Evolutionary conservation across 306 rosid species (phyloP).

Genomic region (Hylodesmum podocarpum): DNA sequence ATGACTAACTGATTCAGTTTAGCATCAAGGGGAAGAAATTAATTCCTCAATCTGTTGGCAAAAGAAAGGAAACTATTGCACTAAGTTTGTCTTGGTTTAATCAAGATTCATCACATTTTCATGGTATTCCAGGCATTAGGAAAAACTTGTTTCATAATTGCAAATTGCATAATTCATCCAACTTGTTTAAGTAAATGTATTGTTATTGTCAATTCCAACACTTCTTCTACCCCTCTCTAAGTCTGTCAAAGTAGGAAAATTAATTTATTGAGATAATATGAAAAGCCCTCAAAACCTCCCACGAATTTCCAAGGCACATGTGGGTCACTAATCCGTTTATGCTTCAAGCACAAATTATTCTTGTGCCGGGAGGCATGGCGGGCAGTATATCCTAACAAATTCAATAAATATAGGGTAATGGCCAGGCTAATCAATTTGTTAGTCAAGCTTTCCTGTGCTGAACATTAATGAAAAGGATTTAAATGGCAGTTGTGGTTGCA

Average conservation of each 20-base stretch:
- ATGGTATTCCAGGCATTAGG: not conserved
- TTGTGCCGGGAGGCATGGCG: not conserved
- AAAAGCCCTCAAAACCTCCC: not conserved
- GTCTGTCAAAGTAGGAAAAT: not conserved
- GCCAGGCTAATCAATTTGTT: not conserved
- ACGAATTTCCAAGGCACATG: not conserved
- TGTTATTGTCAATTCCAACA: not conserved
- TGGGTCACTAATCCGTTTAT: not conserved
- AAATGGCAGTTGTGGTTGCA: no score
- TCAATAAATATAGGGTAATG: not conserved
- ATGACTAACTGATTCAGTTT: not conserved
- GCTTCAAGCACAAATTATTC: not conserved
- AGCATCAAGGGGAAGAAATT: not conserved
- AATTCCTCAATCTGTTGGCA: not conserved
- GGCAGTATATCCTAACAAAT: not conserved
- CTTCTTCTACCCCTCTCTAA: not conserved
- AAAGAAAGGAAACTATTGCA: not conserved
- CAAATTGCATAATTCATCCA: not conserved
- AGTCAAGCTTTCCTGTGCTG: not conserved
- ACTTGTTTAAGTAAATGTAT: not conserved
- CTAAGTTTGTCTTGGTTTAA: not conserved
- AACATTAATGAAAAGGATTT: no score
- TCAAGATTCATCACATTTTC: not conserved
- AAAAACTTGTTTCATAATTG: not conserved
- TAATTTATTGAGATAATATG: not conserved